Evolutionary conservation across 2,329 filamentous ascomycete species (phyloP).

Genomic region (Botrytis pseudocinerea): DNA sequence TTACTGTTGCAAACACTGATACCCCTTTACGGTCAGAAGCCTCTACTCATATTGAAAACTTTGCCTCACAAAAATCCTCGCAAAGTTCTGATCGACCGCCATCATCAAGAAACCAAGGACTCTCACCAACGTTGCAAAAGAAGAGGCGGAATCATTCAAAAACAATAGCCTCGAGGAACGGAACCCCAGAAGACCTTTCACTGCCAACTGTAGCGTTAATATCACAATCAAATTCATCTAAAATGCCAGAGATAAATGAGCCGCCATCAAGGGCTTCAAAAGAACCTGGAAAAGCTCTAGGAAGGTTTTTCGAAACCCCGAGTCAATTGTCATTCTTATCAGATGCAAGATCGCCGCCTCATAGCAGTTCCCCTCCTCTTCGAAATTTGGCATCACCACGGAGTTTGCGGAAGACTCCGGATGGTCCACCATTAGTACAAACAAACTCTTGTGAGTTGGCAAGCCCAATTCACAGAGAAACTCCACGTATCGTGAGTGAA

Average conservation of each 20-base stretch:
- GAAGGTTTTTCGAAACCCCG: conserved; percentile 21
- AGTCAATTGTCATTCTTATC: conserved; percentile 10
- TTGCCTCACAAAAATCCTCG: background rate
- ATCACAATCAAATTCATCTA: background rate
- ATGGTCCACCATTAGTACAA: background rate
- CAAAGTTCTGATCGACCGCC: background rate
- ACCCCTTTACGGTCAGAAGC: background rate
- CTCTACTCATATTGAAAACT: background rate
- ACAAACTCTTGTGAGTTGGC: background rate
- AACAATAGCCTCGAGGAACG: background rate
- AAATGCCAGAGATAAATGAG: background rate
- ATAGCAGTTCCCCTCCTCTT: background rate
- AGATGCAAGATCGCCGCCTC: background rate
- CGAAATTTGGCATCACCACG: background rate
- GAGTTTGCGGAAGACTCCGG: background rate
- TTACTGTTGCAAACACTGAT: background rate
- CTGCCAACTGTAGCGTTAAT: no score
- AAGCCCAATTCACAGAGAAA: background rate
- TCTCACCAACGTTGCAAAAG: background rate
- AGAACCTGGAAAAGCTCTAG: background rate
- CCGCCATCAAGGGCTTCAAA: background rate
- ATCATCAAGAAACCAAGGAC: background rate
- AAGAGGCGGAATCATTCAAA: background rate
- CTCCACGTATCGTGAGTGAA: background rate
- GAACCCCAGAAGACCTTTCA: background rate